Percentiles rank a stretch among this genome's conserved stretches.
These are phyloP conservation scores for Piedraia hortae DNA, from an alignment of 2,329 filamentous ascomycete genomes.

Conservation along the genomic window DNA sequence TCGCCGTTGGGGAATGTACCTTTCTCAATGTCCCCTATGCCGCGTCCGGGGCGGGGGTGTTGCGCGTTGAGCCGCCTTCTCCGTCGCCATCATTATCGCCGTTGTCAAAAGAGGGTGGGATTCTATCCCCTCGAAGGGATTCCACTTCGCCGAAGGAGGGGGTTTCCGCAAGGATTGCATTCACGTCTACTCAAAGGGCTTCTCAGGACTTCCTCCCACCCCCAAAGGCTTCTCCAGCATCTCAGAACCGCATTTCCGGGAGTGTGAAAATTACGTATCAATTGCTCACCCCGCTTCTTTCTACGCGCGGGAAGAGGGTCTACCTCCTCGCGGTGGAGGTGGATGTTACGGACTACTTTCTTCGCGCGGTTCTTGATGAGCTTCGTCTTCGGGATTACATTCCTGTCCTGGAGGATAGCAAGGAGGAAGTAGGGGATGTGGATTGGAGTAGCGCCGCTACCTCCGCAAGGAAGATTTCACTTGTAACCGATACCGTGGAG, in stretches of 20 bases:
- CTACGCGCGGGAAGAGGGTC: conserved; percentile 6
- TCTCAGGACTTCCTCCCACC: no score
- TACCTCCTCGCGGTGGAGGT: conserved; percentile 8
- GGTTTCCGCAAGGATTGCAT: no score
- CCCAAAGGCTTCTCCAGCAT: no score
- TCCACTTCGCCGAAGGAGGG: no score
- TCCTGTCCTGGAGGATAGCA: no score
- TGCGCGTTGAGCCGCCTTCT: conserved; percentile 7
- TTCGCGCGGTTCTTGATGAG: conserved; percentile 7
- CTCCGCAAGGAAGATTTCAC: conserved; percentile 4
- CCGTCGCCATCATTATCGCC: no score
- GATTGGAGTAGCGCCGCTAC: conserved; percentile 9
- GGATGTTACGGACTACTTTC: conserved; percentile 8
- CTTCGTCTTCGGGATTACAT: no score
- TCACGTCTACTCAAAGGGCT: no score
- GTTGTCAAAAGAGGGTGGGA: background rate
- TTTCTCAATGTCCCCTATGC: conserved; percentile 9
- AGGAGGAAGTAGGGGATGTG: conserved; percentile 2
- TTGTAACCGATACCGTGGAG: conserved; percentile 4
- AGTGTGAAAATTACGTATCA: conserved; percentile 7
- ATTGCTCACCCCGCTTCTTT: conserved; percentile 8
- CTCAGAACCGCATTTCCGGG: conserved; percentile 1
- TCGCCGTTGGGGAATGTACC: conserved; percentile 7
- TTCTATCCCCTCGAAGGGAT: no score
- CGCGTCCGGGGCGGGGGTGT: conserved; percentile 6